phyloP scores from a whole-genome alignment of 768 basidiomycete species.

The Paxillus involutus region DNA sequence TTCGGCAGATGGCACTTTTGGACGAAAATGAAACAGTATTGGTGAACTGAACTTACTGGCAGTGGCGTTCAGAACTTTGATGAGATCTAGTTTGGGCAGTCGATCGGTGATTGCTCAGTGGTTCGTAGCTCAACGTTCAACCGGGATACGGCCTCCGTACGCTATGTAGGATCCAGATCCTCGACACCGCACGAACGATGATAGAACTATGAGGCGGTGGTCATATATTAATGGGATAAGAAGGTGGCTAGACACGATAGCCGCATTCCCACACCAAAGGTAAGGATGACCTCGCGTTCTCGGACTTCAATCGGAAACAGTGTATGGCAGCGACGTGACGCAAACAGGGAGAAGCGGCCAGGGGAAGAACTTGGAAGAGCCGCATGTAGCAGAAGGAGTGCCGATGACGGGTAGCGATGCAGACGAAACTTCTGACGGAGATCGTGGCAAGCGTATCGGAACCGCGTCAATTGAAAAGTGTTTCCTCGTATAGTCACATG shows the following conservation, averaged over 20 bases:
- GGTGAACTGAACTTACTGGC: not conserved
- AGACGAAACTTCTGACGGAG: too few species aligned
- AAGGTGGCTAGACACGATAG: too few species aligned
- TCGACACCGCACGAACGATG: conserved; percentile 1
- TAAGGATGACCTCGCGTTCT: not conserved
- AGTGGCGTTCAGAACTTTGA: conserved; percentile 1
- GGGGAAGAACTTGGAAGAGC: not conserved
- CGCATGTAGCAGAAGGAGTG: not conserved
- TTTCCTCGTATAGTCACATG: too few species aligned
- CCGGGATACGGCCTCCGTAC: not conserved
- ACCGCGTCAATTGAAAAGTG: not conserved
- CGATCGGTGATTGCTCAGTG: conserved; percentile 1
- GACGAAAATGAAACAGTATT: not conserved
- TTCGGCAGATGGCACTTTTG: not conserved
- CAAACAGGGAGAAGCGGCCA: not conserved
- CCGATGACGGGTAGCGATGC: too few species aligned
- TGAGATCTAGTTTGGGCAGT: not conserved
- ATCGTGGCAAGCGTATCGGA: not conserved
- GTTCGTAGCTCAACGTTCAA: not conserved
- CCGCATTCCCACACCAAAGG: not conserved
- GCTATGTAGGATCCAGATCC: not conserved
- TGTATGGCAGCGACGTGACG: not conserved
- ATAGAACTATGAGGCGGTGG: conserved; percentile 9
- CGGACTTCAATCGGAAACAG: not conserved
- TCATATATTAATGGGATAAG: not conserved